A percentile compares a stretch with the other conserved stretches of the same genome.
phyloP scores from a whole-genome alignment of 2,329 filamentous ascomycete genomes.

The Microsporum ferrugineum region DNA sequence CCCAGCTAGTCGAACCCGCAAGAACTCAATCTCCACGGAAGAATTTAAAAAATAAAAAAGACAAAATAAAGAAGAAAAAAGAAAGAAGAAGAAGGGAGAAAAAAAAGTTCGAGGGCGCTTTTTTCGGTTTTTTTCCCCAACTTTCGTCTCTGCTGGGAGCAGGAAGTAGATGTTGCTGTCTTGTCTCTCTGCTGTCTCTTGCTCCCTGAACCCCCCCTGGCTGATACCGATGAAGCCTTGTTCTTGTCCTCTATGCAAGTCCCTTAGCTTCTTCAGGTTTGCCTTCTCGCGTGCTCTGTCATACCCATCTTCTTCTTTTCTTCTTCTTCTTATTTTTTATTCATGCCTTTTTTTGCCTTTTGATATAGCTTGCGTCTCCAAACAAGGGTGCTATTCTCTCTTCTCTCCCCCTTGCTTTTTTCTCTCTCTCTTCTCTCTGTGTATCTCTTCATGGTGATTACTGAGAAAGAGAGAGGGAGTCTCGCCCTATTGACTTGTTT shows the following conservation, averaged over 20 bases:
- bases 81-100: background rate
- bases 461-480: no score
- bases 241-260: background rate
- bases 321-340: background rate
- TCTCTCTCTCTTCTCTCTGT: background rate
- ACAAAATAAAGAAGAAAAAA: background rate
- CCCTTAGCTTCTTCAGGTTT: background rate
- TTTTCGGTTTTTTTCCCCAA: background rate
- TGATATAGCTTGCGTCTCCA: background rate
- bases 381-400: background rate
- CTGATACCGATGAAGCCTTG: background rate
- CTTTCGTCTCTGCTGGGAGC: background rate
- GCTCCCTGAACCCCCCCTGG: background rate
- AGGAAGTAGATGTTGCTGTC: background rate
- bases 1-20: background rate
- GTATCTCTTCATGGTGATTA: background rate
- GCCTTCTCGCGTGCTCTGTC: slow-evolving; percentile 1
- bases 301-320: background rate
- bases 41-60: background rate
- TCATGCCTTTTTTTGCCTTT: no score
- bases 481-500: no score
- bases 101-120: background rate
- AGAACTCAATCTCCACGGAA: background rate
- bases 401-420: background rate
- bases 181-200: background rate